These are phyloP conservation scores for Umbelopsis sp. DNA, from an alignment of 192 early-diverging fungal species.

Conservation along the genomic window DNA sequence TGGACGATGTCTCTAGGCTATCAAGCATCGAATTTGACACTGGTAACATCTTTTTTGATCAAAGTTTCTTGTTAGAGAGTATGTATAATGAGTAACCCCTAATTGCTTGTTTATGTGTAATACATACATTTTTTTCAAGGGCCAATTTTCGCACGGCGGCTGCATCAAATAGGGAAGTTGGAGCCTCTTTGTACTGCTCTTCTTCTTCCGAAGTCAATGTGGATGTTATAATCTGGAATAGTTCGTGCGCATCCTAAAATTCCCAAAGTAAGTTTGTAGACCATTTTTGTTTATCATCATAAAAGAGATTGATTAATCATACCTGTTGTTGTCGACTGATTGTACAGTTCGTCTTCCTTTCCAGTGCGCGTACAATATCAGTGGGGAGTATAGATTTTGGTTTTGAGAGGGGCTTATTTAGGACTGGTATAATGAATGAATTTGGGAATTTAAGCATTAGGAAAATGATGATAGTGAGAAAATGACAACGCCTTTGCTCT, in stretches of 20 bases:
- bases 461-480: constrained; percentile 1
- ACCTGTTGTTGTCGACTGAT: constrained; percentile 45
- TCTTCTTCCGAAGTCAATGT: constrained; percentile 73
- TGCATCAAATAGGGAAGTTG: constrained; percentile 34
- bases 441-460: no score
- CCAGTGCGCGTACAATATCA: constrained; percentile 36
- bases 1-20: constrained; percentile 36
- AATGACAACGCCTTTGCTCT: neutral
- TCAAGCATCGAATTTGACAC: constrained; percentile 22
- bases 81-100: neutral
- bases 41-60: neutral
- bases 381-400: constrained; percentile 32
- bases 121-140: constrained; percentile 14
- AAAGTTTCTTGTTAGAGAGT: neutral
- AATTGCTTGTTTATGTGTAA: no score
- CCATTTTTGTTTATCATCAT: neutral
- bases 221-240: constrained; percentile 82
- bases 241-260: constrained; percentile 86
- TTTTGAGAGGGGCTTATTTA: constrained; percentile 37
- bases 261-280: neutral
- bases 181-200: constrained; percentile 24
- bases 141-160: constrained; percentile 23
- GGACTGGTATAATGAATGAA: constrained; percentile 20
- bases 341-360: constrained; percentile 30
- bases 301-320: no score